phyloP scores from a whole-genome alignment of 2,329 filamentous ascomycete genomes.

The Acarospora socialis region DNA sequence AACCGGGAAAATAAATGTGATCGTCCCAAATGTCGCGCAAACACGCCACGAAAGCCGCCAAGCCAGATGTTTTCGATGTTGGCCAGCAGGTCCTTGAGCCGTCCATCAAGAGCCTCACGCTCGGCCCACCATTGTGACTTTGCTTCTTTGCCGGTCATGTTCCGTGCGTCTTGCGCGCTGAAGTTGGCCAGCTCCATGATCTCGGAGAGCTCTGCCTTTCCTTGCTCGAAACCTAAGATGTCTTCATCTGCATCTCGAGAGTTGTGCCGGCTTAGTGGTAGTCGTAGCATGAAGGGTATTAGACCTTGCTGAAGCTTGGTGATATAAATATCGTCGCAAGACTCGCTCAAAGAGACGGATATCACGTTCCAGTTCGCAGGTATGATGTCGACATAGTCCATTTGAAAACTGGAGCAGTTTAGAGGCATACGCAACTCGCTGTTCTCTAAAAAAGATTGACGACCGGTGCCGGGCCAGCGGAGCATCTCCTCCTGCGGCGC shows the following conservation, averaged over 20 bases:
- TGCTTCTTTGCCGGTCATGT: constrained; percentile 58
- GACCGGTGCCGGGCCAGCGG: too few species aligned
- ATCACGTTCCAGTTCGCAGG: constrained; percentile 72
- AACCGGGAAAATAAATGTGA: constrained; percentile 58
- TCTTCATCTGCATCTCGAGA: constrained; percentile 68
- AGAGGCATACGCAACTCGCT: too few species aligned
- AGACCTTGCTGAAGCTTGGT: constrained; percentile 66
- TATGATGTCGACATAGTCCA: constrained; percentile 72
- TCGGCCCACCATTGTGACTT: constrained; percentile 83
- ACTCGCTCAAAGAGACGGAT: constrained; percentile 71
- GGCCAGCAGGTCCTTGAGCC: constrained; percentile 61
- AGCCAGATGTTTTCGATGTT: constrained; percentile 92
- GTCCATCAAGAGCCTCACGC: constrained; percentile 62
- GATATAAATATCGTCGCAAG: constrained; percentile 70
- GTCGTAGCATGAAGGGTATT: constrained; percentile 69
- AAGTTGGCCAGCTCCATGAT: constrained; percentile 72
- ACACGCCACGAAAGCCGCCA: constrained; percentile 87
- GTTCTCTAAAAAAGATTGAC: too few species aligned
- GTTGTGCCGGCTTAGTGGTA: constrained; percentile 72
- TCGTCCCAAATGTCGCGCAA: constrained; percentile 56
- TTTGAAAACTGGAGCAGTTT: too few species aligned
- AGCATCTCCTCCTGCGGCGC: too few species aligned
- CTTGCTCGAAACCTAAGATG: constrained; percentile 70
- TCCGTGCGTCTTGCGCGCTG: constrained; percentile 60
- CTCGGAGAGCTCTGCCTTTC: constrained; percentile 63